Evolutionary conservation across 2,329 filamentous ascomycete species (phyloP).

Genomic region (Ophiobolus disseminans): DNA sequence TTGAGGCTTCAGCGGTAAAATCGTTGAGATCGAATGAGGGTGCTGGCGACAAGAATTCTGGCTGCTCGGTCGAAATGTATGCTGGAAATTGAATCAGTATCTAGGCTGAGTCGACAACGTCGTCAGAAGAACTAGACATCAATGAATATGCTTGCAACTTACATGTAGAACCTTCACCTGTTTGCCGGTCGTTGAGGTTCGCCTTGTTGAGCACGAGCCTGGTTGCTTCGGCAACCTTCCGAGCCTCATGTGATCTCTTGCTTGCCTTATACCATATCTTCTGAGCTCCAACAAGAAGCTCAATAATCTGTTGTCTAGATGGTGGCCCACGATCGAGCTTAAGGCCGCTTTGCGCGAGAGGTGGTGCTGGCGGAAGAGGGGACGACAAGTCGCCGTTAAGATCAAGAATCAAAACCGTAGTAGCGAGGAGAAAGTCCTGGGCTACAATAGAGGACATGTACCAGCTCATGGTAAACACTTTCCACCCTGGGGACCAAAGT

Average conservation of each 20-base stretch:
- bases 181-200: slow-evolving; percentile 1
- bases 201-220: slow-evolving; percentile 37
- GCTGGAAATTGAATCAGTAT: slow-evolving; percentile 8
- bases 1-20: slow-evolving; percentile 6
- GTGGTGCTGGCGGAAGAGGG: slow-evolving; percentile 14
- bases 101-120: not conserved
- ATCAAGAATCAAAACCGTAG: slow-evolving; percentile 57
- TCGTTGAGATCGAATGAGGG: slow-evolving; percentile 26
- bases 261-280: slow-evolving; percentile 34
- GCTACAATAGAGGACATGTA: slow-evolving; percentile 53
- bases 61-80: slow-evolving; percentile 1
- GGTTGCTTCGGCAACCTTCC: slow-evolving; percentile 38
- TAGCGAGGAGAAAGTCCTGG: slow-evolving; percentile 58
- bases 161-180: slow-evolving; percentile 10
- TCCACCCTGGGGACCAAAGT: slow-evolving; percentile 29
- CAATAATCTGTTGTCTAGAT: slow-evolving; percentile 32
- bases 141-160: not conserved
- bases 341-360: slow-evolving; percentile 11
- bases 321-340: slow-evolving; percentile 30
- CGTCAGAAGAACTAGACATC: not conserved
- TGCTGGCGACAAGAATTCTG: slow-evolving; percentile 11
- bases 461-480: slow-evolving; percentile 52
- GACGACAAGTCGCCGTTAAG: slow-evolving; percentile 39
- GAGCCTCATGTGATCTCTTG: slow-evolving; percentile 39
- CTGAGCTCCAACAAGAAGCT: slow-evolving; percentile 29